Evolutionary conservation across 2,329 filamentous ascomycete genomes (phyloP).

Genomic region (Stemphylium vesicarium): DNA sequence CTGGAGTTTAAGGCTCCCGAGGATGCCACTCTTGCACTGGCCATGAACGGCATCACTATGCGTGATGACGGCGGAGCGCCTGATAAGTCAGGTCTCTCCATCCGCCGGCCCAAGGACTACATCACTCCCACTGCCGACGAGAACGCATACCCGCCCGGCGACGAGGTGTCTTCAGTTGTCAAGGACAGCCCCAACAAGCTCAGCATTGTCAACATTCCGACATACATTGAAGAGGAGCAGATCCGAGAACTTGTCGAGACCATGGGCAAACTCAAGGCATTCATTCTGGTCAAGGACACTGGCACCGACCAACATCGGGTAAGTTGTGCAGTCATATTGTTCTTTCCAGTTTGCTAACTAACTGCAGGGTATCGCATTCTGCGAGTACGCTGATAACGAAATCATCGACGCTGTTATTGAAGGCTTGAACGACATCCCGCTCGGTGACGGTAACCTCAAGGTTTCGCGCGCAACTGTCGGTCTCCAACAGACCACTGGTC

Average conservation of each 20-base stretch:
- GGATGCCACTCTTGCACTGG: slow-evolving; percentile 90
- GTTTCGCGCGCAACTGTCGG: slow-evolving; percentile 91
- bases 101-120: slow-evolving; percentile 93
- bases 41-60: slow-evolving; percentile 89
- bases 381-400: slow-evolving; percentile 83
- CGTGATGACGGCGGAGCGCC: slow-evolving; percentile 63
- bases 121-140: slow-evolving; percentile 78
- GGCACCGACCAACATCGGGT: slow-evolving; percentile 86
- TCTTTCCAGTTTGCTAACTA: slow-evolving; percentile 15
- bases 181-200: slow-evolving; percentile 96
- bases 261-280: slow-evolving; percentile 92
- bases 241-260: slow-evolving; percentile 87
- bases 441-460: slow-evolving; percentile 84
- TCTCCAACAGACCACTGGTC: slow-evolving; percentile 86
- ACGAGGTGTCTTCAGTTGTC: slow-evolving; percentile 79
- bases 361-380: slow-evolving; percentile 87
- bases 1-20: slow-evolving; percentile 87
- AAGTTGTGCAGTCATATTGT: slow-evolving; percentile 47
- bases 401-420: slow-evolving; percentile 87
- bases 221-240: slow-evolving; percentile 88
- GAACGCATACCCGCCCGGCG: slow-evolving; percentile 70
- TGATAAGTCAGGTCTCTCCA: slow-evolving; percentile 67
- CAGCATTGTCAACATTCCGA: slow-evolving; percentile 85
- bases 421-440: slow-evolving; percentile 89
- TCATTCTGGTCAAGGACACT: slow-evolving; percentile 85